Evolutionary conservation across 371 early-diverging fungal genomes (phyloP).

Genomic region (Mortierella sp.): DNA sequence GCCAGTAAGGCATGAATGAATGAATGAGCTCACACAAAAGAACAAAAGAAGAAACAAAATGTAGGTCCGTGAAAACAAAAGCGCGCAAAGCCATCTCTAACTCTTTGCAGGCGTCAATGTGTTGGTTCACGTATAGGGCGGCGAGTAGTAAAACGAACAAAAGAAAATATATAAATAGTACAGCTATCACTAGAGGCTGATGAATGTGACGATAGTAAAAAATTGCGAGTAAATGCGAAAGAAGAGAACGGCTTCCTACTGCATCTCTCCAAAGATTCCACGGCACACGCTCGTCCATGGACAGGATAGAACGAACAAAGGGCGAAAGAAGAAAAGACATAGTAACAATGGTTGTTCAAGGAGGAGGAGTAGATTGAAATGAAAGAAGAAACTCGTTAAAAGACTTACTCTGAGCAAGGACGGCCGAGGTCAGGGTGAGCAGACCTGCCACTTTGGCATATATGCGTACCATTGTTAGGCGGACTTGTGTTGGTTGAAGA

Average conservation of each 20-base stretch:
- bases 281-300: too few relatives aligned
- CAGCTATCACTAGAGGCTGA: too few relatives aligned
- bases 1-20: background rate
- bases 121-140: background rate
- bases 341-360: too few relatives aligned
- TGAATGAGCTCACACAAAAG: background rate
- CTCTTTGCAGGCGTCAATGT: background rate
- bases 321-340: background rate
- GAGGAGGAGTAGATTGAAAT: background rate
- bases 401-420: slow-evolving; percentile 32
- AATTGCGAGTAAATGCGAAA: background rate
- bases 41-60: background rate
- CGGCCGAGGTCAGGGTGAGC: slow-evolving; percentile 17
- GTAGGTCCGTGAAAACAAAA: background rate
- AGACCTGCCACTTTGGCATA: slow-evolving; percentile 18
- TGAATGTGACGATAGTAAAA: background rate
- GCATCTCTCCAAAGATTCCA: too few relatives aligned
- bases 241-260: background rate
- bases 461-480: slow-evolving; percentile 23
- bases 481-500: background rate
- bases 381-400: background rate
- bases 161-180: too few relatives aligned
- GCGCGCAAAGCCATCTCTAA: background rate
- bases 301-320: too few relatives aligned
- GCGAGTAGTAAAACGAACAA: background rate